These are phyloP conservation scores for Neocatenulostroma microsporum DNA, from an alignment of 2,329 filamentous ascomycete species.

Conservation along the genomic window DNA sequence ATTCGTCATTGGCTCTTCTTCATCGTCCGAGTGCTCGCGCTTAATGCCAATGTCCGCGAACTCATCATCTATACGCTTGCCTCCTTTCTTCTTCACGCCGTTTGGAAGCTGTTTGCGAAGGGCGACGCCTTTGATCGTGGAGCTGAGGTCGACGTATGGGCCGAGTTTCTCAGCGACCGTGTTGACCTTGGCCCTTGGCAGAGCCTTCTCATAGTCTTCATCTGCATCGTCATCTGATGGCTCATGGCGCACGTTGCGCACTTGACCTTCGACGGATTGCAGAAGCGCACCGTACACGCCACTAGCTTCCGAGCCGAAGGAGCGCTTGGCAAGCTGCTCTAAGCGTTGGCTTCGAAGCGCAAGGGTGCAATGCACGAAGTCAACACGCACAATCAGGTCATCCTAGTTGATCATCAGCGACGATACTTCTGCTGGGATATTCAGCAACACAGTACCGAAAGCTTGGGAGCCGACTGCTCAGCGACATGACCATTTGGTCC, in stretches of 20 bases:
- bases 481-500: constrained; percentile 24
- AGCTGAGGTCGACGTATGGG: constrained; percentile 33
- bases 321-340: constrained; percentile 61
- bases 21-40: constrained; percentile 20
- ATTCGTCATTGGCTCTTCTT: constrained; percentile 18
- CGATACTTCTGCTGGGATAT: constrained; percentile 13
- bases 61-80: constrained; percentile 18
- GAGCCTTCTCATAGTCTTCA: constrained; percentile 23
- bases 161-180: constrained; percentile 38
- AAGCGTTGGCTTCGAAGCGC: constrained; percentile 73
- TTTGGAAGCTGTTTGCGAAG: constrained; percentile 16
- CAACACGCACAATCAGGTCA: constrained; percentile 67
- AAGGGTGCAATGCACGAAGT: constrained; percentile 76
- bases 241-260: constrained; percentile 59
- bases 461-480: constrained; percentile 22
- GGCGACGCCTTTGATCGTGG: constrained; percentile 19
- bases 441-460: constrained; percentile 30
- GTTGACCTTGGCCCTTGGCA: constrained; percentile 32
- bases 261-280: constrained; percentile 59
- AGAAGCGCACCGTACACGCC: constrained; percentile 71
- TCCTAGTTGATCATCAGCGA: constrained; percentile 43
- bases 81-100: constrained; percentile 20
- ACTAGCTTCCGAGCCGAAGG: constrained; percentile 65
- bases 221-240: constrained; percentile 28
- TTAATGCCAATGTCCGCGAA: constrained; percentile 24